These are phyloP conservation scores for Truncatella angustata DNA, from an alignment of 2,329 filamentous ascomycete species.

Conservation along the genomic window DNA sequence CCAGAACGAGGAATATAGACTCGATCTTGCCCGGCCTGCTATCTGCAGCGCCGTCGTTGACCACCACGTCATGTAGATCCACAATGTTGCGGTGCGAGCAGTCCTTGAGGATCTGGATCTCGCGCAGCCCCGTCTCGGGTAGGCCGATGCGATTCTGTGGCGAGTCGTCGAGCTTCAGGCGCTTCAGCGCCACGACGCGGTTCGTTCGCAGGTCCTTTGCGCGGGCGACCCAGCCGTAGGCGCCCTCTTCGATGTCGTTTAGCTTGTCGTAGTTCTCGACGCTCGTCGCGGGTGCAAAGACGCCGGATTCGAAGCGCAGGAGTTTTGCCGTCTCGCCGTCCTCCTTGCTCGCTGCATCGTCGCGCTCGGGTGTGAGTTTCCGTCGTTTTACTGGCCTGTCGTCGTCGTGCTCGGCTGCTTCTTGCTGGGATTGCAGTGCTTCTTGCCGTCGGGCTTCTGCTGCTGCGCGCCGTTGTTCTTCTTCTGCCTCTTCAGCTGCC, in stretches of 20 bases:
- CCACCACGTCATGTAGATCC: conserved; percentile 76
- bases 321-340: conserved; percentile 45
- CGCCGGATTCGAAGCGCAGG: conserved; percentile 66
- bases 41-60: conserved; percentile 52
- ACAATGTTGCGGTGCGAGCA: conserved; percentile 84
- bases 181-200: conserved; percentile 86
- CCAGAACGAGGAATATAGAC: conserved; percentile 91
- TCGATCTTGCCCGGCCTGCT: conserved; percentile 26
- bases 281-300: conserved; percentile 70
- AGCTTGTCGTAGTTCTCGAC: conserved; percentile 88
- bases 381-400: conserved; percentile 58
- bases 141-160: conserved; percentile 64
- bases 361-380: conserved; percentile 50
- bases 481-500: conserved; percentile 58
- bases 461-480: conserved; percentile 28
- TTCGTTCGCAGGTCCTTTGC: conserved; percentile 73
- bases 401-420: conserved; percentile 29
- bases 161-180: conserved; percentile 80
- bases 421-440: conserved; percentile 29
- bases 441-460: conserved; percentile 14
- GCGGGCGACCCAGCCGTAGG: conserved; percentile 90
- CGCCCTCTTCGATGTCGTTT: conserved; percentile 96
- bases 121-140: conserved; percentile 86
- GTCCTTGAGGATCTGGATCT: conserved; percentile 87
- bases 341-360: conserved; percentile 18